Evolutionary conservation across 768 basidiomycete genomes (phyloP), one percentile per base, ranked within the genome.

Genomic region (Suillus lakei): DNA sequence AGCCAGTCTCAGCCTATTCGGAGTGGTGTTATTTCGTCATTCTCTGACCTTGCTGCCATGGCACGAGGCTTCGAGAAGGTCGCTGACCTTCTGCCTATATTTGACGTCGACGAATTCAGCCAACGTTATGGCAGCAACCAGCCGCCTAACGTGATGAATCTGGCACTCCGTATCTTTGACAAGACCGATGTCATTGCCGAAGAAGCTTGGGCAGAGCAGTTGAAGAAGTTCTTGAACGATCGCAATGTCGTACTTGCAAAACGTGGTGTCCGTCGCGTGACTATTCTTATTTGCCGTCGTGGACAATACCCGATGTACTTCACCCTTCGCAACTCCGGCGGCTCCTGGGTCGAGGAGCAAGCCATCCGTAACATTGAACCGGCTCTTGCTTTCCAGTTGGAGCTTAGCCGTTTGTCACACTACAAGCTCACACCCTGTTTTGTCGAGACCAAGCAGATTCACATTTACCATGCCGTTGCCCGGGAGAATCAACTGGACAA

Each of bases 351-450:
- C 58, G 98, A 99, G 84, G 95, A 99, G 76, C 88, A 95, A 76
- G 91, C 96, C 16, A 97, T 99, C 76, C 92, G 98, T 76, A 98
- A 99, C 81, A 96, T 98, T 66, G 98, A 99, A 76, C 98, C 98
- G 26, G 98, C 98, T 30, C 84, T 99, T 48, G 98, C 98, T 36
- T 98, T 94, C 88, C 98, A 99, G 79, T 85, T 99, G 60, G 98
- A 99, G 76, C 90, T 99, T 66, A 93, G 91, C 77, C 95, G 98
- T 54, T 86, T 99, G 63, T 97, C 96, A 18, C 93, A 96, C 83
- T 99, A 98, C 83, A 95, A 96, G 76, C 86, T 99, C 75, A 92
- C 88, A 46, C 97, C 98, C n/a, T 90, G 91, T 81, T 96, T 96
- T 75, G 95, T 95, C 55, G 96, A 99, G 80, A 92, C 94, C 80